Evolutionary conservation across 2,329 filamentous ascomycete genomes (phyloP).

Genomic region (Sclerotinia nivalis): DNA sequence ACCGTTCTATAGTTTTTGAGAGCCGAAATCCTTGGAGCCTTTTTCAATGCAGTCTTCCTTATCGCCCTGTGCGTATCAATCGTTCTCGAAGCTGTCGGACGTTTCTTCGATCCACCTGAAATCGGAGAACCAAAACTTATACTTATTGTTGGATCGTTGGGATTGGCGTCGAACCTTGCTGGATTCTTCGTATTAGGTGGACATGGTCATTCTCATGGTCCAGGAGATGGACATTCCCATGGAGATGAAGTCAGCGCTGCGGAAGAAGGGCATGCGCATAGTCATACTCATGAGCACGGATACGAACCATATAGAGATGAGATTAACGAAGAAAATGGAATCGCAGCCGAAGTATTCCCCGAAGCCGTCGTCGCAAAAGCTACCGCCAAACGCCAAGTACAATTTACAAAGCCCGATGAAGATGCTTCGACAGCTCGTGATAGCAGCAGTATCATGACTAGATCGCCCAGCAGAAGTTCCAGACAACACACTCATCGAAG

Average conservation of each 20-base stretch:
- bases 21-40: conserved; percentile 91
- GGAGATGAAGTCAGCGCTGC: conserved; percentile 39
- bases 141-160: conserved; percentile 82
- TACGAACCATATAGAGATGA: conserved; percentile 33
- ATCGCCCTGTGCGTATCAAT: conserved; percentile 96
- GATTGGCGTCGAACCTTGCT: conserved; percentile 83
- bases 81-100: conserved; percentile 89
- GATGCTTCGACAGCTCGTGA: conserved; percentile 34
- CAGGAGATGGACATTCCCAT: conserved; percentile 51
- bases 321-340: conserved; percentile 56
- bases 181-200: conserved; percentile 92
- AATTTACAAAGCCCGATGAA: conserved; percentile 38
- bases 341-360: conserved; percentile 62
- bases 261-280: conserved; percentile 42
- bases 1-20: conserved; percentile 73
- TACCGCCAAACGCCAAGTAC: conserved; percentile 32
- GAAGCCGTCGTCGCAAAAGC: conserved; percentile 58
- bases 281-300: conserved; percentile 45
- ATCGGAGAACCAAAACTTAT: conserved; percentile 85
- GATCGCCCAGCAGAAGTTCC: conserved; percentile 31
- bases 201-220: conserved; percentile 80
- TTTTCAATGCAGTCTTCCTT: conserved; percentile 96
- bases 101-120: conserved; percentile 86
- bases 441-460: conserved; percentile 26
- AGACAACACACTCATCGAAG: conserved; percentile 33